phyloP scores from a whole-genome alignment of 768 basidiomycete genomes.

The Termitomyces sp. region DNA sequence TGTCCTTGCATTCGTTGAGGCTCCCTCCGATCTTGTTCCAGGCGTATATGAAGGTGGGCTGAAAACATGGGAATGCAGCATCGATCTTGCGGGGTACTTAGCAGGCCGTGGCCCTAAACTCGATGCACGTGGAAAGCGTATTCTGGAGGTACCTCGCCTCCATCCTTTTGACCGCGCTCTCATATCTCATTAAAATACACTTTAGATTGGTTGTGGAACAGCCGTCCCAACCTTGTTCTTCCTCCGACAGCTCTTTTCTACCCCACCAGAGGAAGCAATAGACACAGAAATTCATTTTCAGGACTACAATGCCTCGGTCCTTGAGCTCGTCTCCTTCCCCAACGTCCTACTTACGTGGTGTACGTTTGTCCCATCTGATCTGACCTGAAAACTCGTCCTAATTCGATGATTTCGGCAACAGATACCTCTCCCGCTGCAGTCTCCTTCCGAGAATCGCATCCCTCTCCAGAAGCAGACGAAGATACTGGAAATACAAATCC shows the following conservation, averaged over 20 bases:
- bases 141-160: slow-evolving; percentile 62
- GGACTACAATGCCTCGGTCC: slow-evolving; percentile 85
- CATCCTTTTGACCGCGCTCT: no score
- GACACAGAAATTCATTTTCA: slow-evolving; percentile 70
- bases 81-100: slow-evolving; percentile 78
- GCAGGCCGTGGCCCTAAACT: slow-evolving; percentile 25
- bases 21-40: slow-evolving; percentile 86
- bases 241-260: slow-evolving; percentile 55
- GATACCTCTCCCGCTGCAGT: slow-evolving; percentile 60
- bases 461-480: slow-evolving; percentile 1
- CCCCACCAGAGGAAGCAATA: not conserved
- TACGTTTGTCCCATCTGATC: slow-evolving; percentile 32
- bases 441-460: slow-evolving; percentile 32
- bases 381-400: not conserved
- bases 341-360: slow-evolving; percentile 83
- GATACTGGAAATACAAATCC: slow-evolving; percentile 19
- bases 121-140: slow-evolving; percentile 41
- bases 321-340: slow-evolving; percentile 75
- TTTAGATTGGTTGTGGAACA: slow-evolving; percentile 90
- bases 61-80: slow-evolving; percentile 96
- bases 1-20: slow-evolving; percentile 62
- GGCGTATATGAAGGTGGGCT: slow-evolving; percentile 94
- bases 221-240: slow-evolving; percentile 79
- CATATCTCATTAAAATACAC: not conserved
- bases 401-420: slow-evolving; percentile 20